Conservation (phyloP, 1,284 basidiomycete genomes). For the Trametes sp. region DNA sequence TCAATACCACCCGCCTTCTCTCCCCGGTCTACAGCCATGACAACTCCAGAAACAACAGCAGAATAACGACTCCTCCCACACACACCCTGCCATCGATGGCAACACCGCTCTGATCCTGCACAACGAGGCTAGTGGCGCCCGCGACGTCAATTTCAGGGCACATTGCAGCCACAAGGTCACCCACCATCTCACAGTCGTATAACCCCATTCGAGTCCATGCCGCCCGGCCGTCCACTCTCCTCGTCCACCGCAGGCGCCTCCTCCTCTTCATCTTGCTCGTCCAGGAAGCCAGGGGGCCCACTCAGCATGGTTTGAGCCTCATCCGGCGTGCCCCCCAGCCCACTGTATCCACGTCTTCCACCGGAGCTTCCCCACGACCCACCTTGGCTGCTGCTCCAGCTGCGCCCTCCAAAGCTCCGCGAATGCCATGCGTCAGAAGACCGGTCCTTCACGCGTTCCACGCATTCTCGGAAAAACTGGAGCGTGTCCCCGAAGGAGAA, state of each 20-base stretch:
- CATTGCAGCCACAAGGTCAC: constrained; percentile 23
- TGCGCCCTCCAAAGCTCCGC: constrained; percentile 31
- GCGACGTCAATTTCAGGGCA: constrained; percentile 11
- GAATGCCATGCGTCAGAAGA: constrained; percentile 34
- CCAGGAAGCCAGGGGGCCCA: constrained; percentile 41
- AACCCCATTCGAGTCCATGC: constrained; percentile 42
- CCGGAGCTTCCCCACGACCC: constrained; percentile 29
- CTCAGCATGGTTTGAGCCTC: constrained; percentile 43
- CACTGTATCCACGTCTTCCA: constrained; percentile 38
- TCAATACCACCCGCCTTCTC: constrained; percentile 3
- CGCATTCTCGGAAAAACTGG: constrained; percentile 36
- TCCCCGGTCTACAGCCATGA: constrained; percentile 5
- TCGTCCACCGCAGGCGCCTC: constrained; percentile 23
- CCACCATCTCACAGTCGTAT: constrained; percentile 41
- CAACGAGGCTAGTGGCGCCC: constrained; percentile 17
- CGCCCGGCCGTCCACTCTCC: constrained; percentile 29
- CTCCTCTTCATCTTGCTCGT: constrained; percentile 41
- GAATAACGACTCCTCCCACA: constrained; percentile 1
- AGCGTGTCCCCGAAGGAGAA: constrained; percentile 43
- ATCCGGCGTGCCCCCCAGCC: constrained; percentile 41
- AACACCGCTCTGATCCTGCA: not conserved
- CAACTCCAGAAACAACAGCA: constrained; percentile 2
- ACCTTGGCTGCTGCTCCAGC: constrained; percentile 25
- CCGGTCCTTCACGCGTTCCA: constrained; percentile 37
- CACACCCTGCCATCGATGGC: constrained; percentile 14